Evolutionary conservation across 495 filamentous ascomycete species (phyloP).

Genomic region (Xylaria acuta): DNA sequence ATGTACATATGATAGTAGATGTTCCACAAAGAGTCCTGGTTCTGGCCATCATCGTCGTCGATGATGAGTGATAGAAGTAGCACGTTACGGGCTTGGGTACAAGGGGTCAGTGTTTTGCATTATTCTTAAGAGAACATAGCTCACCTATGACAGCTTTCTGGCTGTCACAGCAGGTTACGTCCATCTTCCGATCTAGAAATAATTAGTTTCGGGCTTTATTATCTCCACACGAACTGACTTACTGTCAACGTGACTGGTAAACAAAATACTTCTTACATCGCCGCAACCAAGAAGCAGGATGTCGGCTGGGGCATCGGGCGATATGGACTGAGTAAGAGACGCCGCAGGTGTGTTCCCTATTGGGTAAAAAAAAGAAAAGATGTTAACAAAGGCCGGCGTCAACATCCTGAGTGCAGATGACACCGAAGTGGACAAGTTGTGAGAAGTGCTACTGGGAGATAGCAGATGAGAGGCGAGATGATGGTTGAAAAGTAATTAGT

Average conservation of each 20-base stretch:
- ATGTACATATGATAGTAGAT: conserved; percentile 41
- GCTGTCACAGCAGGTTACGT: conserved; percentile 42
- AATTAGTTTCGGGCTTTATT: neutral
- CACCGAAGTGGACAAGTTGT: neutral
- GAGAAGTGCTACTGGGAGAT: no score
- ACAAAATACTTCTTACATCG: conserved; percentile 42
- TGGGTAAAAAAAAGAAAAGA: conserved; percentile 30
- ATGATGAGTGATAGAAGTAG: conserved; percentile 39
- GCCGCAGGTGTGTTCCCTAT: conserved; percentile 41
- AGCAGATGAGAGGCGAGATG: no score
- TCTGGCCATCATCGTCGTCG: conserved; percentile 25
- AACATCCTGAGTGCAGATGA: conserved; percentile 28
- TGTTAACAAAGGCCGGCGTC: conserved; percentile 20
- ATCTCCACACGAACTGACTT: conserved; percentile 6
- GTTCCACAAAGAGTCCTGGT: conserved; percentile 29
- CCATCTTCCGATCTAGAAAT: conserved; percentile 29
- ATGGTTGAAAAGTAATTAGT: no score
- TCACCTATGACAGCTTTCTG: conserved; percentile 38
- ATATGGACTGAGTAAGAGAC: conserved; percentile 37
- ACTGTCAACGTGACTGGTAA: conserved; percentile 38
- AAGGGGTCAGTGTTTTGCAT: conserved; percentile 14
- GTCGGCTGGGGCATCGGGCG: conserved; percentile 35
- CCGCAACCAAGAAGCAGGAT: conserved; percentile 45
- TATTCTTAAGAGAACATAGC: neutral
- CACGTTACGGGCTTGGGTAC: conserved; percentile 39